Evolutionary conservation across 2,329 filamentous ascomycete genomes (phyloP), one percentile per base, ranked within the genome.

Genomic region (Cytospora piceicola): DNA sequence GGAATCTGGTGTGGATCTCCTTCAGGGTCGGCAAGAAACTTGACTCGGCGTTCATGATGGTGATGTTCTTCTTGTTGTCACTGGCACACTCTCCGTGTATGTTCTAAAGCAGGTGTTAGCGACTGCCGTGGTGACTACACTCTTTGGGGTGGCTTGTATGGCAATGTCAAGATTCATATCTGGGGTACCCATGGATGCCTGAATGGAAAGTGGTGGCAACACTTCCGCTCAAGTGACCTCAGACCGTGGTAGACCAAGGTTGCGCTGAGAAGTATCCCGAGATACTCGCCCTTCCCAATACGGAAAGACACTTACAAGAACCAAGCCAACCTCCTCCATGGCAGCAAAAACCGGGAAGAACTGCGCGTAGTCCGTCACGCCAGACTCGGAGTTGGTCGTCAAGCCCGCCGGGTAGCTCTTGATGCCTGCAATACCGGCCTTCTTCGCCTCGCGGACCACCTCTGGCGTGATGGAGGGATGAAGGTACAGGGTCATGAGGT

Each of bases 41-140:
- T 68, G 88, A 84, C 77, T 94, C 91, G 24, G 89, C 90, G 71
- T 90, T 91, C 69, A 92, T 79, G 34, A 86, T 82, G 0, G 84
- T 86, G 66, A 85, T 80, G 52, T 78, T 75, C 57, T 75, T 73
- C 3, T 69, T 71, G 15, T 73, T 72, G 61, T 76, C 74, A 32
- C 75, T 76, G 8, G 79, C 89, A n/a, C 90, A 87, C 78, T 97
- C 94, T 70, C 94, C 94, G 76, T 98, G 94, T n/a, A 98, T 82
- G 79, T 97, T 97, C 52, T 63, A 56, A 22, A 9, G 5, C 12
- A 15, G 29, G 2, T 20, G 61, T 63, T 11, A 63, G 96, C 83
- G n/a, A 96, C 85, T 70, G 2, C 55, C 62, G 12, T 42, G 39
- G 39, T 7, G 15, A 2, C 15, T 42, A 3, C 20, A 1, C 20